Evolutionary conservation across 2,329 filamentous ascomycete genomes (phyloP).

Genomic region (Hypoxylon sp.): DNA sequence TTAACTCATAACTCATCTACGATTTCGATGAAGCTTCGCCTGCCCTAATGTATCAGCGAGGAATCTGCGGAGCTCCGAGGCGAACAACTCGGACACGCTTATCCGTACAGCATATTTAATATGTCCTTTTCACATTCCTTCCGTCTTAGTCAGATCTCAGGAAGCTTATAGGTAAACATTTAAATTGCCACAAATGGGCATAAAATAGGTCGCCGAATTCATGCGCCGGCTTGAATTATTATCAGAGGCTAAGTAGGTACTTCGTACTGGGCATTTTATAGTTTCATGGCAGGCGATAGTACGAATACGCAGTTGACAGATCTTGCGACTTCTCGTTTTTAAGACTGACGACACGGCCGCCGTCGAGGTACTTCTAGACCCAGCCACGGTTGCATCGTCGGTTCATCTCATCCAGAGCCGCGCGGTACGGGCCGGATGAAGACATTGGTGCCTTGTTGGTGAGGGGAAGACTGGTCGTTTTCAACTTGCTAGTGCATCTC

Average conservation of each 20-base stretch:
- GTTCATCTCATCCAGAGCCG: slow-evolving; percentile 19
- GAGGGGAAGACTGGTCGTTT: not conserved
- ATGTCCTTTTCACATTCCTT: not conserved
- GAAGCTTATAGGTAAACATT: too few relatives aligned
- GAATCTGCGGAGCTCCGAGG: not conserved
- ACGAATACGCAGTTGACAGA: slow-evolving; percentile 6
- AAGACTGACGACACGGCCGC: slow-evolving; percentile 22
- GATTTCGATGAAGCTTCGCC: not conserved
- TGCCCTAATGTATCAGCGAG: not conserved
- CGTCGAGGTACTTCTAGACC: slow-evolving; percentile 25
- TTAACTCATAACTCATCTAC: too few relatives aligned
- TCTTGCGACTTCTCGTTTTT: slow-evolving; percentile 18
- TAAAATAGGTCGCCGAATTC: too few relatives aligned
- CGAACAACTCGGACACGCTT: not conserved
- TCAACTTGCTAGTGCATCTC: slow-evolving; percentile 23
- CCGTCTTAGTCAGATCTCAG: too few relatives aligned
- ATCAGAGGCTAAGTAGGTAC: too few relatives aligned
- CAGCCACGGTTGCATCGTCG: slow-evolving; percentile 6
- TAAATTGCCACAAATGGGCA: too few relatives aligned
- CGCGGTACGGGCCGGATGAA: slow-evolving; percentile 12
- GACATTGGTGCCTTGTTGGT: not conserved
- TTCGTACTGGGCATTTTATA: too few relatives aligned
- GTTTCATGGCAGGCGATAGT: too few relatives aligned
- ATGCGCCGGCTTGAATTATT: too few relatives aligned
- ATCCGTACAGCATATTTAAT: not conserved